Conservation (phyloP, 2,329 filamentous ascomycete species). For the Phaeosphaeriaceae sp. region DNA sequence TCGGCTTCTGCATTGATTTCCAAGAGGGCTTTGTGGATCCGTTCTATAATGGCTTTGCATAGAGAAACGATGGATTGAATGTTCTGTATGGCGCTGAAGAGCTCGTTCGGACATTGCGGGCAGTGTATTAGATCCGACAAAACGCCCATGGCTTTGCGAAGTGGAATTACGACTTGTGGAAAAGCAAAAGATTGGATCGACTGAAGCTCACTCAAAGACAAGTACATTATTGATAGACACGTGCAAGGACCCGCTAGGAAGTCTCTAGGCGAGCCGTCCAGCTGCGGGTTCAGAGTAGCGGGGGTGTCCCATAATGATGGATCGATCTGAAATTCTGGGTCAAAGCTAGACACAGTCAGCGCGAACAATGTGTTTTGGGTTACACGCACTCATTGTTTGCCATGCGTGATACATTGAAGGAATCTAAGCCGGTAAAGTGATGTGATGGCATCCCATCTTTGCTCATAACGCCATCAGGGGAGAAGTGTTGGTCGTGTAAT, state of each 20-base stretch:
- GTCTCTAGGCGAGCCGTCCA: neutral
- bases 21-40: conserved; percentile 50
- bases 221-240: conserved; percentile 56
- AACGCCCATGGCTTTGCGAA: conserved; percentile 52
- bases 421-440: neutral
- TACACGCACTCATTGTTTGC: conserved; percentile 20
- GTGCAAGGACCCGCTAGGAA: conserved; percentile 40
- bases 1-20: conserved; percentile 50
- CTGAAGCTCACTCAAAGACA: conserved; percentile 52
- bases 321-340: conserved; percentile 25
- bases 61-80: conserved; percentile 51
- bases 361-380: neutral
- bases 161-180: conserved; percentile 49
- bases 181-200: conserved; percentile 49
- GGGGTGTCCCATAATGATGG: conserved; percentile 34
- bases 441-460: conserved; percentile 10
- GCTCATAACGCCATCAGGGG: conserved; percentile 4
- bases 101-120: conserved; percentile 49
- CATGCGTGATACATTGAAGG: conserved; percentile 2
- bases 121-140: conserved; percentile 51
- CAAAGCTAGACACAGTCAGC: conserved; percentile 15
- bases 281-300: neutral
- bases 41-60: conserved; percentile 50
- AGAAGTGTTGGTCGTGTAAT: conserved; percentile 6
- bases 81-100: conserved; percentile 55